Evolutionary conservation across 2,329 filamentous ascomycete species (phyloP), one percentile per base, ranked within the genome.

Genomic region (Aaosphaeria arxii): DNA sequence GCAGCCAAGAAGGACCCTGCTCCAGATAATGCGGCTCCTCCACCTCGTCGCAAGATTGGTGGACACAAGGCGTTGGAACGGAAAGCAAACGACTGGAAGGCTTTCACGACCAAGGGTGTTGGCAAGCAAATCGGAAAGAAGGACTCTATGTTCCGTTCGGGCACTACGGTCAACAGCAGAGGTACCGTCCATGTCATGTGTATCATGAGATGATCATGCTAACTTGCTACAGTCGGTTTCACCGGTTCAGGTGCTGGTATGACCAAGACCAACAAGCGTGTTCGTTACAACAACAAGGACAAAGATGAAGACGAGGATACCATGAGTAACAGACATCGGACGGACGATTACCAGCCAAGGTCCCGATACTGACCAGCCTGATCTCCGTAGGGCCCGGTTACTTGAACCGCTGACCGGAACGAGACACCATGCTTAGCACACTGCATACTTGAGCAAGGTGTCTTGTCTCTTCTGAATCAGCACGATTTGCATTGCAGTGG

Each of bases 121-220:
- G 59, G 61, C 50, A 85, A 83, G 64, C 69, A 76, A 50, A 74
- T 76, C n/a, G 91, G 89, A 66, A 92, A 92, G 75, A 96, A 96
- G 74, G 89, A 96, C 43, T 95, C 90, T 78, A 96, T 96, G 91
- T 96, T 96, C 70, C 85, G 91, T 42, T 96, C 91, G 3, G 90
- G 91, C 0, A 91, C 95, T 31, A 86, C 89, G 52, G 81, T 94
- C 28, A 83, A 89, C 62, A 91, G 88, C 49, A 83, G 91, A 87
- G 91, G 91, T 95, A 75, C 58, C 80, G 7, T 9, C 33, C 48
- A 11, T 24, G n/a, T 31, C 24, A n/a, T 24, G 17, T 5, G 11
- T 30, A 29, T 9, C 9, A 9, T 9, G 11, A 43, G 24, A 31
- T 40, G 11, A 11, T 40, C 1, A 24, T 35, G 55, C 67, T 70